Base-by-base conservation (phyloP, 192 early-diverging fungal species). In the Pilaira anomala region DNA sequence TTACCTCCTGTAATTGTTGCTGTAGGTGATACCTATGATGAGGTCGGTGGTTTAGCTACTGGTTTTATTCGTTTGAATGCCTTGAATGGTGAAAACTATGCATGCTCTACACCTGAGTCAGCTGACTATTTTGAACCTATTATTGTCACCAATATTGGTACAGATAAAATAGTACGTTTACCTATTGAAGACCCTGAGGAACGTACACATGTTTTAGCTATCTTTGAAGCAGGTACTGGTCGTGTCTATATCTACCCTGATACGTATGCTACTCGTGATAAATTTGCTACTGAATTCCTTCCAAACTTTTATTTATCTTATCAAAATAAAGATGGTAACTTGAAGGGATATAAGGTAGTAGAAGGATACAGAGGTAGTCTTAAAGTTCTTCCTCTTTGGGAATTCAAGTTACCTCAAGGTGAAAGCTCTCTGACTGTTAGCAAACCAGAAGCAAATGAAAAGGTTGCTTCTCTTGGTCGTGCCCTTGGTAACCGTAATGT, bases 401-500 rank as follows among this genome's bases (percentile, higher is more conserved):
- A 44, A 1, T 72, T 88, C 55, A 79, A 75, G 13, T 73, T 88
- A 55, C 86, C 89, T 1, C 68, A 61, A 1, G 80, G 73, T 19
- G 86, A 90, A 73, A 30, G 45, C 12, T 33, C 68, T n/a, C 29
- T 63, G 0, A 13, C 62, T 29, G 50, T 67, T 3, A 41, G 26
- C 8, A 42, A 52, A 11, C 56, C 63, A 13, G 42, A 41, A 7
- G 48, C 65, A 7, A 49, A 62, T 42, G 68, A 93, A 51, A 78
- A 83, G 46, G 81, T 96, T 7, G 92, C 97, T 6, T 93, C 93
- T 19, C 62, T 96, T 24, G 97, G 97, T 18, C 86, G 94, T 14
- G 93, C 97, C 6, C 84, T 97, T 12, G 97, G 95, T 53, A 86
- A 98, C 72, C 92, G 97, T 28, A 87, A 85, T 39, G 97, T 99